A percentile compares a stretch with the other conserved stretches of the same genome.
Evolutionary conservation across 2,329 filamentous ascomycete species (phyloP).

Genomic region (Sporothrix variecibatus): DNA sequence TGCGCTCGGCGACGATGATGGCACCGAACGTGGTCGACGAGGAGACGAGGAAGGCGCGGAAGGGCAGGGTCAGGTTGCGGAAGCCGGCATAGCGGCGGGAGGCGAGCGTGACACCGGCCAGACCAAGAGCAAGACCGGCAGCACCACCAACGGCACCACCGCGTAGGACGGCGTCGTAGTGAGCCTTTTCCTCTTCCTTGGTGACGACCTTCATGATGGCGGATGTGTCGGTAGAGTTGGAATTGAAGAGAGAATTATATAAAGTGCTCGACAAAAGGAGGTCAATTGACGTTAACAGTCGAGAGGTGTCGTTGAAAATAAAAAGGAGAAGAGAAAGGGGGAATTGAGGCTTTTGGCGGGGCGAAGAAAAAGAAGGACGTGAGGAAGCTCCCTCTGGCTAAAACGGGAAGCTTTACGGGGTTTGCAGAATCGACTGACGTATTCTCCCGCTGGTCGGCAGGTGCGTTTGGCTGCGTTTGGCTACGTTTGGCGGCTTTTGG

Average conservation of each 20-base stretch:
- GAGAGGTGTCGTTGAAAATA: neutral
- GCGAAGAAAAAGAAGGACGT: neutral
- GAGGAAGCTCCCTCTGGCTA: neutral
- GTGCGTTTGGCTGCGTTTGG: neutral
- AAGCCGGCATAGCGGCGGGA: constrained; percentile 74
- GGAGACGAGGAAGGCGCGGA: constrained; percentile 86
- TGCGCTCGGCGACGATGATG: constrained; percentile 84
- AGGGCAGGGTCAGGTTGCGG: constrained; percentile 79
- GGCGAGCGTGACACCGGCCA: constrained; percentile 67
- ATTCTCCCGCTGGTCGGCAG: constrained; percentile 21
- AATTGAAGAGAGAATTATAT: neutral
- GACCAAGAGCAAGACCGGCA: constrained; percentile 66
- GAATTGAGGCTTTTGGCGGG: neutral
- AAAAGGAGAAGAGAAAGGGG: neutral
- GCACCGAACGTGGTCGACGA: constrained; percentile 80
- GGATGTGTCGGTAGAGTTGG: constrained; percentile 24
- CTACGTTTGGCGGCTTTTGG: neutral
- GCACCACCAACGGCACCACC: constrained; percentile 75
- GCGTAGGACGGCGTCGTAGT: constrained; percentile 79
- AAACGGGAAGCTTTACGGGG: constrained; percentile 5
- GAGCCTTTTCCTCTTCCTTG: constrained; percentile 85
- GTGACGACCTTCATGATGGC: constrained; percentile 88
- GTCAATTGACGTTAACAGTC: neutral
- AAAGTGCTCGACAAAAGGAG: neutral
- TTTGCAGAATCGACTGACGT: constrained; percentile 29